Base-by-base conservation (phyloP, 345 rosid genomes). In the Linum usitatissimum region DNA sequence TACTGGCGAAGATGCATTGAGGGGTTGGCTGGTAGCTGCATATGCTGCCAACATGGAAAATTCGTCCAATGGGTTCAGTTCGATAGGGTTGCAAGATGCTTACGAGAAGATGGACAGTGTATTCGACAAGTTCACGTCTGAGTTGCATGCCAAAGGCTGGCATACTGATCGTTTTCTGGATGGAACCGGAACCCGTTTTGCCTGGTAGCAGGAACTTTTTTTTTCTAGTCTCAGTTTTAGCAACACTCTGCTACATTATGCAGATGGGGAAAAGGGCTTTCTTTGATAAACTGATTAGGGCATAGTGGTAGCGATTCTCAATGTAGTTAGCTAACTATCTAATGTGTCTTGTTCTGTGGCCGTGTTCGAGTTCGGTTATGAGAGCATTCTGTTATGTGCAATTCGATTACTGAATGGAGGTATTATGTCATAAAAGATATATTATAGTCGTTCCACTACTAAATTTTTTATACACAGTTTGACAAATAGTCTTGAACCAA, bases 11-110 rank as follows among this genome's bases (percentile, higher is more conserved):
- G 97, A 93, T 64, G 99, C 92, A 53, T 64, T 87, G 73, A 84
- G 90, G 81, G 99, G 97, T 49, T 93, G 99, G 99, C 66, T 90
- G 60, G 88, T 93, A 55, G 95, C 99, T 60, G 97, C 88, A 7
- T 84, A 78, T 70, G 82, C 83, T 23, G 68, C 79, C 15, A 72
- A 69, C 58, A 80, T 70, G 83, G 66, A 36, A 69, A 74, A 76
- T 28, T 78, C 72, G 9, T 70, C 70, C 23, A 57, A 62, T 10
- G 73, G 73, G 67, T 64, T 64, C 9, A 82, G 68, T 58, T 65
- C 53, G 12, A 31, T 63, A 1, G 69, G 78, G 36, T 53, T 87
- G 76, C 80, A 64, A 73, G 87, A 80, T 3, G 95, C 96, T 0
- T 84, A 87, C 38, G 75, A 73, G 53, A 86, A 77, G 78, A 83